Conservation (phyloP, 352 stramenopile species). For the Aphanomyces stellatus region DNA sequence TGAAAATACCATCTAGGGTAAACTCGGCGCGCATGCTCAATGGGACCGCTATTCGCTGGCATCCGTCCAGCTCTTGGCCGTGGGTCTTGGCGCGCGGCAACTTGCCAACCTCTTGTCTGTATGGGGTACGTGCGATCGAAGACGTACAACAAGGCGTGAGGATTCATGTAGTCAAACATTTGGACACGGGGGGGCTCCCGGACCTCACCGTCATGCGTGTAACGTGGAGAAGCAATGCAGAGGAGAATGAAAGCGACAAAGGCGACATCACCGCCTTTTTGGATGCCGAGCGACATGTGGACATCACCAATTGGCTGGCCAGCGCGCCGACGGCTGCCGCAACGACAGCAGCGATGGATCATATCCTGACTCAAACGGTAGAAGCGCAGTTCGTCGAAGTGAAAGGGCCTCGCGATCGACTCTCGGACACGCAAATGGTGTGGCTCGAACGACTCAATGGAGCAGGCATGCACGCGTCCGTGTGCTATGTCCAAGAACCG, state of each 20-base stretch:
- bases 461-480: constrained; percentile 42
- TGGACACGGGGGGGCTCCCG: constrained; percentile 44
- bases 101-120: background rate
- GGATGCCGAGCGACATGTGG: too few species aligned
- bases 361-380: too few species aligned
- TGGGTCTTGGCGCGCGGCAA: background rate
- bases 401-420: constrained; percentile 72
- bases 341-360: too few species aligned
- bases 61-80: background rate
- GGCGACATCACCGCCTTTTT: too few species aligned
- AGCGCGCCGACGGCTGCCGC: too few species aligned
- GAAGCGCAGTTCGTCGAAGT: constrained; percentile 75
- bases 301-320: too few species aligned
- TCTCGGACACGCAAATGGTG: constrained; percentile 74
- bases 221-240: background rate
- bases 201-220: constrained; percentile 52
- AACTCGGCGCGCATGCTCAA: background rate
- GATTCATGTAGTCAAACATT: constrained; percentile 2
- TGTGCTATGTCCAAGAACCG: constrained; percentile 22
- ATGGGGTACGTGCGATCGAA: background rate
- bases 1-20: background rate
- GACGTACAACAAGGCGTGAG: too few species aligned
- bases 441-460: constrained; percentile 66
- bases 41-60: background rate
- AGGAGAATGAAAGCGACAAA: too few species aligned